Evolutionary conservation across 2,329 filamentous ascomycete genomes (phyloP), one percentile per base, ranked within the genome.

Genomic region (Neonectria hederae): DNA sequence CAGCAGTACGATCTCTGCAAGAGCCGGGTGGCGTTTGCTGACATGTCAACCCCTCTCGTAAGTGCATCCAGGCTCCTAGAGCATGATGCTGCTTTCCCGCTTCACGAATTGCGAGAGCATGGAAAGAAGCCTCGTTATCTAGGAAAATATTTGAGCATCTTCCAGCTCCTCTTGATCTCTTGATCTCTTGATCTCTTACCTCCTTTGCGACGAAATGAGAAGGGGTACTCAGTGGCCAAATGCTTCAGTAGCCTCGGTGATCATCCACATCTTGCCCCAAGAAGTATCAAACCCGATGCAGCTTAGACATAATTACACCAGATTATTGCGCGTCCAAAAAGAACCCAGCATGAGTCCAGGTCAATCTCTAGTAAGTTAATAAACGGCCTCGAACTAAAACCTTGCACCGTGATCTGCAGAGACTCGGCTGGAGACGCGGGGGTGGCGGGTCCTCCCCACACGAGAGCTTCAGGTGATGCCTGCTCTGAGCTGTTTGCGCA

Each of bases 371-470:
- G 35, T 38, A 14, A 38, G 35, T 17, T 38, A n/a, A n/a, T n/a
- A 53, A 28, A 17, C 11, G 21, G 9, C 24, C 30, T 13, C 21
- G 26, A 21, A 28, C 30, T 48, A 30, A n/a, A n/a, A 35, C 48
- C 57, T 35, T 43, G 28, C 38, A 40, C 49, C 40, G 32, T 54
- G 57, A 60, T 60, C 57, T 60, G 43, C 49, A 32, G 17, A 54
- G 48, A 38, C 38, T 53, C 48, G 24, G 24, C 38, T 38, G 26
- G 13, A 21, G 35, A 60, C 49, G 57, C 42, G 57, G 57, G 57
- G 57, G 52, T 42, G 43, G 48, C 32, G 40, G 51, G 49, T 54
- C 30, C 19, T 54, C 57, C 57, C 57, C 57, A 54, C 57, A 54
- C 49, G 28, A 35, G 6, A 32, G 9, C n/a, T 21, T 21, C 24